Percentiles rank a stretch among this genome's conserved stretches.
Conservation (phyloP, 192 early-diverging fungal genomes). For the Kickxella alabastrina region DNA sequence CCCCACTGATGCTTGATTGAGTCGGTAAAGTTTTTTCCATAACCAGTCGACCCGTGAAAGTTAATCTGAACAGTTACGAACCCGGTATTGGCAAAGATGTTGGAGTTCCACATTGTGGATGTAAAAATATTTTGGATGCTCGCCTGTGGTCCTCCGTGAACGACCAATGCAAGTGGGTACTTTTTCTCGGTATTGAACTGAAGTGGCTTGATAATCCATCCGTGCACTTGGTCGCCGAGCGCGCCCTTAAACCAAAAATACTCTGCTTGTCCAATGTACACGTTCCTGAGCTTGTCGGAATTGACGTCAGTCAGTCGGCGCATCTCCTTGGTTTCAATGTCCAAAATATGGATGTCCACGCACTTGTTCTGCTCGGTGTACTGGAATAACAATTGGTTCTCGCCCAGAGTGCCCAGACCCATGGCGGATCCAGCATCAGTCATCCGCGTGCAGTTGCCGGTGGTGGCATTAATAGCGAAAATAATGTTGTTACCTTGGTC, state of each 20-base stretch:
- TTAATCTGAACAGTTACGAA: slow-evolving; percentile 68
- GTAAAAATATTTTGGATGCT: slow-evolving; percentile 58
- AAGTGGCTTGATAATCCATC: slow-evolving; percentile 62
- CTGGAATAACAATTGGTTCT: slow-evolving; percentile 33
- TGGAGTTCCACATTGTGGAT: slow-evolving; percentile 66
- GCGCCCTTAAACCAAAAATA: slow-evolving; percentile 71
- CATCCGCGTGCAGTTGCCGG: slow-evolving; percentile 33
- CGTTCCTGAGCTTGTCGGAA: slow-evolving; percentile 25
- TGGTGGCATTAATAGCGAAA: slow-evolving; percentile 29
- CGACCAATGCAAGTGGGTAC: slow-evolving; percentile 73
- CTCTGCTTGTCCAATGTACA: slow-evolving; percentile 54
- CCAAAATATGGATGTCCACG: slow-evolving; percentile 31
- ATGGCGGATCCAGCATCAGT: slow-evolving; percentile 10
- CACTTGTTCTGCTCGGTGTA: slow-evolving; percentile 46
- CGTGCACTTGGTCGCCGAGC: slow-evolving; percentile 45
- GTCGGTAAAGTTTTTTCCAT: slow-evolving; percentile 73
- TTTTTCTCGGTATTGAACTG: slow-evolving; percentile 52
- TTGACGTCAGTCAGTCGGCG: slow-evolving; percentile 52
- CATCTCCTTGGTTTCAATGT: slow-evolving; percentile 23
- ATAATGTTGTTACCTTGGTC: slow-evolving; percentile 59
- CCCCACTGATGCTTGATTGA: slow-evolving; percentile 75
- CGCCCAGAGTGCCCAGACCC: slow-evolving; percentile 2
- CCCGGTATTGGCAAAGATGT: slow-evolving; percentile 70
- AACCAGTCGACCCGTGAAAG: slow-evolving; percentile 75
- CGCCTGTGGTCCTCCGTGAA: slow-evolving; percentile 83